These are phyloP conservation scores for Lachnellula subtilissima DNA, from an alignment of 2,329 filamentous ascomycete species.

Conservation along the genomic window DNA sequence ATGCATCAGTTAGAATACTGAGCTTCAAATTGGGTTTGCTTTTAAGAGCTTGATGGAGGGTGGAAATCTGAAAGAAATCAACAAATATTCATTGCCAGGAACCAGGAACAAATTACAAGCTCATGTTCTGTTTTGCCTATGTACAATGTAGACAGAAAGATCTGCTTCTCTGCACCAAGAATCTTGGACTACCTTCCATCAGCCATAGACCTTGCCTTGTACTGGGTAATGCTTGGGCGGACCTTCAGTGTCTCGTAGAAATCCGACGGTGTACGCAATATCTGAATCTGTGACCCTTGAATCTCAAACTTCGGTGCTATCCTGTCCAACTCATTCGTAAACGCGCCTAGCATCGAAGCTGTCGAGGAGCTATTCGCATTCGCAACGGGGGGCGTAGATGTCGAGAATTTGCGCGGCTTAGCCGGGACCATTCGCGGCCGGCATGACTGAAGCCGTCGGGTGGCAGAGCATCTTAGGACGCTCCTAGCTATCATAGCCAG, in stretches of 20 bases:
- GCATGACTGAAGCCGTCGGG: conserved; percentile 24
- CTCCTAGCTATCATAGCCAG: conserved; percentile 34
- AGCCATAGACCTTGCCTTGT: conserved; percentile 16
- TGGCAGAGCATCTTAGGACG: conserved; percentile 30
- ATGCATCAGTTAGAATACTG: conserved; percentile 84
- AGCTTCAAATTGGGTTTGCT: conserved; percentile 72
- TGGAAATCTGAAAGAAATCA: conserved; percentile 55
- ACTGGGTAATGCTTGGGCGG: conserved; percentile 18
- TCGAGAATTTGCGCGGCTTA: conserved; percentile 29
- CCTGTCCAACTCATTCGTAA: conserved; percentile 74
- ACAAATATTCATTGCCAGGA: conserved; percentile 11
- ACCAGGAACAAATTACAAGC: conserved; percentile 47
- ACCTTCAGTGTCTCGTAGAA: conserved; percentile 93
- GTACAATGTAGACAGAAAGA: conserved; percentile 95
- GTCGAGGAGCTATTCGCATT: conserved; percentile 38
- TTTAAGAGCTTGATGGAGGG: conserved; percentile 68
- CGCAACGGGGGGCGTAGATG: conserved; percentile 19
- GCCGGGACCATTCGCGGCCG: conserved; percentile 16
- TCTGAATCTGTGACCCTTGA: conserved; percentile 70
- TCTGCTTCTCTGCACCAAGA: conserved; percentile 66
- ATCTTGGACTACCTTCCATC: conserved; percentile 64
- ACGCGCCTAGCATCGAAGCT: conserved; percentile 49
- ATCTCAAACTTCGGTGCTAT: conserved; percentile 90
- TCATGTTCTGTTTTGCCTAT: conserved; percentile 92
- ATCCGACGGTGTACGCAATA: conserved; percentile 75